Conservation (phyloP, 345 rosid species). For the Lepidium africanum region DNA sequence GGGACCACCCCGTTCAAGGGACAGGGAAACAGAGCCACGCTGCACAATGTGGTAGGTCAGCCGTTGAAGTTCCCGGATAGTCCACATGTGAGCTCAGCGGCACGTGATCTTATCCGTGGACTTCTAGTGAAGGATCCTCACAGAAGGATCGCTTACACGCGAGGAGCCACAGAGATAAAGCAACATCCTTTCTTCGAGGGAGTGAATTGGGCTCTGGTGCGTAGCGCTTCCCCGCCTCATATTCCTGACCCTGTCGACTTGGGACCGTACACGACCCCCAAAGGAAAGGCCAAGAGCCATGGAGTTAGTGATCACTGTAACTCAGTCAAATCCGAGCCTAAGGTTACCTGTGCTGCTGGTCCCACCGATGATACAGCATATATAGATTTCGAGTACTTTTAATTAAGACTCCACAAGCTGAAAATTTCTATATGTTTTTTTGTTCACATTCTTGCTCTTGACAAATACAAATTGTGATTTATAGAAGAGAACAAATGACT, state of each 20-base stretch:
- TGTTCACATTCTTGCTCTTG: conserved; percentile 26
- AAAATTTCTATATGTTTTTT: neutral
- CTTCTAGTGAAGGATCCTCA: conserved; percentile 81
- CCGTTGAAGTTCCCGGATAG: conserved; percentile 74
- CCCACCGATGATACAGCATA: conserved; percentile 42
- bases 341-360: conserved; percentile 27
- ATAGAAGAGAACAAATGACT: neutral
- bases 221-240: conserved; percentile 88
- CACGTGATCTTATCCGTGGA: conserved; percentile 76
- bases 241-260: conserved; percentile 75
- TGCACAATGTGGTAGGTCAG: conserved; percentile 84
- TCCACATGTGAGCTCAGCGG: conserved; percentile 55
- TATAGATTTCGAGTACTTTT: conserved; percentile 67
- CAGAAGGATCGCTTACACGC: conserved; percentile 63
- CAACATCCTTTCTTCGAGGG: conserved; percentile 92
- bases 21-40: conserved; percentile 81
- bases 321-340: conserved; percentile 7
- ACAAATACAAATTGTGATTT: conserved; percentile 15
- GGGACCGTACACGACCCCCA: conserved; percentile 36
- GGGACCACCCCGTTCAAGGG: conserved; percentile 94
- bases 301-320: conserved; percentile 20
- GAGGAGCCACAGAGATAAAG: conserved; percentile 96
- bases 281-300: conserved; percentile 30
- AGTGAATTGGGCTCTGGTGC: conserved; percentile 86
- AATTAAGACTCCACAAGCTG: conserved; percentile 3